phyloP scores from a whole-genome alignment of 352 stramenopile genomes.

The Globisporangium paroecandrum region DNA sequence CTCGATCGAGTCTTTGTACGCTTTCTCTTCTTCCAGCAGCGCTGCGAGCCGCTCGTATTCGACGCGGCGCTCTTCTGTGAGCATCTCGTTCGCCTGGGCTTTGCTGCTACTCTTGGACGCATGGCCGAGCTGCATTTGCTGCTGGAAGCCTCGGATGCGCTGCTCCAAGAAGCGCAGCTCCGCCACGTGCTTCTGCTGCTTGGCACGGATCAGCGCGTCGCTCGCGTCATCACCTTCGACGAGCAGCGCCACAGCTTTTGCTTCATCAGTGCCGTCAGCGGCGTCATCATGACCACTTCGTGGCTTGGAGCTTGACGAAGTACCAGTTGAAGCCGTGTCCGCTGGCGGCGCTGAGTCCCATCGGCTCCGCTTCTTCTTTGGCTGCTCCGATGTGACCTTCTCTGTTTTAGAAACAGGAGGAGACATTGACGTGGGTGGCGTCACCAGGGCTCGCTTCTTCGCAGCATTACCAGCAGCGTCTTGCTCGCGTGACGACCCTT shows the following conservation, averaged over 20 bases:
- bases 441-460: neutral
- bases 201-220: constrained; percentile 14
- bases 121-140: constrained; percentile 14
- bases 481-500: neutral
- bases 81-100: constrained; percentile 4
- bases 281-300: neutral
- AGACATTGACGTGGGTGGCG: neutral
- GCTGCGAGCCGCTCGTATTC: constrained; percentile 18
- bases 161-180: constrained; percentile 24
- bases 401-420: neutral
- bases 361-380: constrained; percentile 17
- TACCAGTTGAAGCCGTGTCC: neutral
- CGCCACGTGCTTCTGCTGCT: constrained; percentile 22
- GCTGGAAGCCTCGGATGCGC: constrained; percentile 22
- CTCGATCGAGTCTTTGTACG: constrained; percentile 20
- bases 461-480: neutral
- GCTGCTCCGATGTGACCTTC: neutral
- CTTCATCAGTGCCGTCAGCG: neutral
- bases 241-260: neutral
- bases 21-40: constrained; percentile 12
- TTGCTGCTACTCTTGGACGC: neutral
- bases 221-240: neutral
- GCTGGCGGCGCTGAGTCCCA: constrained; percentile 11
- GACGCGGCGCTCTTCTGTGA: constrained; percentile 14
- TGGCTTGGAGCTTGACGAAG: neutral